Base-by-base conservation (phyloP, 1,139 yeast genomes). In the Keqinozyma sinolaborantium region DNA sequence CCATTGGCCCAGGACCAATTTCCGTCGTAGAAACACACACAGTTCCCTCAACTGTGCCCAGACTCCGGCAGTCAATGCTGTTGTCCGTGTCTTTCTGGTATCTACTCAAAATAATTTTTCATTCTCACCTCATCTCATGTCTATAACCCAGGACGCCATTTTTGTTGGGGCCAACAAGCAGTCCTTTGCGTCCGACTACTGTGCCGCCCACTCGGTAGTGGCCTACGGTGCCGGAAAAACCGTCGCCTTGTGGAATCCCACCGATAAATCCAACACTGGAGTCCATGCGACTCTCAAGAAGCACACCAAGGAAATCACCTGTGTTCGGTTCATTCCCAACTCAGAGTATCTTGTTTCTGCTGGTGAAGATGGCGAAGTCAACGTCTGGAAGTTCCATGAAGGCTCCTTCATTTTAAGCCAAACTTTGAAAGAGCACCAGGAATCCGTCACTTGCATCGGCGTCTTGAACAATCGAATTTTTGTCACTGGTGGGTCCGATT, bases 131-230 rank as follows among this genome's bases (percentile, higher is more conserved):
- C n/a, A n/a, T n/a, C 15, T 14, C 18, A 11, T 14, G 4, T 4
- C 12, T 16, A 23, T 27, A 18, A 16, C 24, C 2, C 65, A 63
- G 34, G 83, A 79, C 36, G 84, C 83, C 26, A 64, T 82, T 6
- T 80, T 86, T 44, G 67, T 80, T 11, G 97, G 96, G 5, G 94
- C 90, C 20, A 87, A 87, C 51, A 74, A 77, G 42, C 90, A 83
- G 47, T 71, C 83, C 8, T 77, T 73, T 44, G 80, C 77, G 4
- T 74, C 85, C 7, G 94, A 81, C 47, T 76, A 71, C 49, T 65
- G 69, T 41, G 40, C 53, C 0, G 36, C 39, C 1, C 48, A 49
- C 10, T 56, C 64, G 14, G 38, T 73, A 4, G 68, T 84, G 7
- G 95, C 95, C 0, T 87, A 65, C 56, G 96, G 95, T 8, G 92